Conservation (phyloP, 495 filamentous ascomycete species). For the Cladorrhinum samala region DNA sequence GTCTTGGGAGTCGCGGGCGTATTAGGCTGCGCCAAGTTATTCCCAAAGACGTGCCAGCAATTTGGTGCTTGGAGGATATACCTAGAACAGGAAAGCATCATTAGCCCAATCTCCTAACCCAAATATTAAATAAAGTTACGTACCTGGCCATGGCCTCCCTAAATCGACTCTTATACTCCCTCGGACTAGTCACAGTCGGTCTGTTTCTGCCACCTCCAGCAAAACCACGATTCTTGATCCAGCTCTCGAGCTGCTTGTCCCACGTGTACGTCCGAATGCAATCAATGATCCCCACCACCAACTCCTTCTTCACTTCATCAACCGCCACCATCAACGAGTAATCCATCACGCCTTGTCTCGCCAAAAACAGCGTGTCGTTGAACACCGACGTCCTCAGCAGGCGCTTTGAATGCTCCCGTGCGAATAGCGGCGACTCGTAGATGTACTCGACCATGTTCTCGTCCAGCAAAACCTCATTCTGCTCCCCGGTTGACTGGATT, state of each 20-base stretch:
- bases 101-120: background rate
- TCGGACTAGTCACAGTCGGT: slow-evolving; percentile 93
- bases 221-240: slow-evolving; percentile 95
- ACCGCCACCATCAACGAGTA: slow-evolving; percentile 98
- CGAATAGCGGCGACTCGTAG: slow-evolving; percentile 92
- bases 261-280: slow-evolving; percentile 98
- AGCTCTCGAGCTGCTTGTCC: slow-evolving; percentile 98
- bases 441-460: slow-evolving; percentile 99
- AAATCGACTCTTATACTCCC: slow-evolving; percentile 95
- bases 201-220: slow-evolving; percentile 78
- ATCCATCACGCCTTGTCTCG: slow-evolving; percentile 95
- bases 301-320: slow-evolving; percentile 79
- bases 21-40: slow-evolving; percentile 4
- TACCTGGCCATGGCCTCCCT: slow-evolving; percentile 95
- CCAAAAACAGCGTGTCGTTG: slow-evolving; percentile 95
- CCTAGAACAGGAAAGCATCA: slow-evolving; percentile 23
- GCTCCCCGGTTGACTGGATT: slow-evolving; percentile 88
- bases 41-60: slow-evolving; percentile 44
- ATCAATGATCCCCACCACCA: slow-evolving; percentile 96
- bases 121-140: slow-evolving; percentile 61
- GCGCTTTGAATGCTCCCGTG: slow-evolving; percentile 87
- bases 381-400: slow-evolving; percentile 80
- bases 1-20: slow-evolving; percentile 21
- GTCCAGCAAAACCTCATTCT: slow-evolving; percentile 92
- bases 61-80: slow-evolving; percentile 47